Conservation (phyloP, 164 flowering plant species). For the Vitis vinifera region ASM3070453v1 NC_081817.1:340001-340500, state of each 20-base stretch:
- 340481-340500: too few relatives aligned
- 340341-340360: slow-evolving; percentile 53
- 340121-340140: neutral
- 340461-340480: neutral
- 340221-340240: slow-evolving; percentile 11
- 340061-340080: slow-evolving; percentile 70
- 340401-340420: slow-evolving; percentile 38
- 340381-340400: slow-evolving; percentile 41
- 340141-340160: slow-evolving; percentile 44
- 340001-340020: slow-evolving; percentile 32
- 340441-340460: neutral
- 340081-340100: slow-evolving; percentile 33
- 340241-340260: neutral
- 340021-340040: slow-evolving; percentile 76
- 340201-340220: slow-evolving; percentile 55
- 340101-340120: slow-evolving; percentile 2
- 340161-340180: slow-evolving; percentile 80
- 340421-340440: neutral
- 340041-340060: slow-evolving; percentile 71
- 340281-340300: slow-evolving; percentile 22
- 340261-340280: neutral
- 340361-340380: slow-evolving; percentile 50
- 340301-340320: slow-evolving; percentile 58
- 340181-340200: slow-evolving; percentile 66
- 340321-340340: slow-evolving; percentile 64